phyloP scores from a whole-genome alignment of 345 rosid species.

The Gossypioides kirkii region DNA sequence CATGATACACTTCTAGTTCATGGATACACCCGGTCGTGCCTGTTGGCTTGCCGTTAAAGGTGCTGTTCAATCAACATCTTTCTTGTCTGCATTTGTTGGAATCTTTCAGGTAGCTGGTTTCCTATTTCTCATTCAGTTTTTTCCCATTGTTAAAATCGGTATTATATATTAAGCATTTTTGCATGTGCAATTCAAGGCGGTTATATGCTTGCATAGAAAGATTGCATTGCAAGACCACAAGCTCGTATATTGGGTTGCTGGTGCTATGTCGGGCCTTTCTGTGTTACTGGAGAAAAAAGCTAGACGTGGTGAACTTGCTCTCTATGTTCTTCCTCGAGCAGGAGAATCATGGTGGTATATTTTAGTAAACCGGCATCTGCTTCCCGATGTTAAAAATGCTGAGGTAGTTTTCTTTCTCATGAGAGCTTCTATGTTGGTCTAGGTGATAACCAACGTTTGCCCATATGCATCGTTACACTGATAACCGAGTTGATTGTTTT shows the following conservation, averaged over 20 bases:
- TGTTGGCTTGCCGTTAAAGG: slow-evolving; percentile 83
- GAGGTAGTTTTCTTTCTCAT: slow-evolving; percentile 50
- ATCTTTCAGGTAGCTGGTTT: slow-evolving; percentile 72
- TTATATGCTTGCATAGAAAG: slow-evolving; percentile 88
- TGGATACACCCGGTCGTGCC: slow-evolving; percentile 83
- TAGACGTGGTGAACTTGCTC: slow-evolving; percentile 90
- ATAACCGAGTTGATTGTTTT: not conserved
- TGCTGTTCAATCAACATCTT: slow-evolving; percentile 85
- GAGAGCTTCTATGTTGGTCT: not conserved
- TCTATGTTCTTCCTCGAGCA: slow-evolving; percentile 96
- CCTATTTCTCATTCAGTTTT: not conserved
- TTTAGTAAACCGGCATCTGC: slow-evolving; percentile 72
- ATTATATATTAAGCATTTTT: slow-evolving; percentile 11
- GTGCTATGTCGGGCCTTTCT: slow-evolving; percentile 87
- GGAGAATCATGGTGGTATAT: slow-evolving; percentile 97
- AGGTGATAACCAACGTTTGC: not conserved
- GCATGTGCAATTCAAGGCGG: slow-evolving; percentile 41
- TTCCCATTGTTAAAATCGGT: not conserved
- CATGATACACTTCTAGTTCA: slow-evolving; percentile 50
- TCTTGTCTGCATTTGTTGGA: slow-evolving; percentile 97
- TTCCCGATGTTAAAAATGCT: slow-evolving; percentile 81
- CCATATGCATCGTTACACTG: not conserved
- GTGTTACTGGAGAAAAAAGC: slow-evolving; percentile 89
- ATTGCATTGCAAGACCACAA: slow-evolving; percentile 85
- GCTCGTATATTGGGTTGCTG: slow-evolving; percentile 88